Base-by-base conservation (phyloP, 768 basidiomycete species). In the Phanerochaete carnosa region DNA sequence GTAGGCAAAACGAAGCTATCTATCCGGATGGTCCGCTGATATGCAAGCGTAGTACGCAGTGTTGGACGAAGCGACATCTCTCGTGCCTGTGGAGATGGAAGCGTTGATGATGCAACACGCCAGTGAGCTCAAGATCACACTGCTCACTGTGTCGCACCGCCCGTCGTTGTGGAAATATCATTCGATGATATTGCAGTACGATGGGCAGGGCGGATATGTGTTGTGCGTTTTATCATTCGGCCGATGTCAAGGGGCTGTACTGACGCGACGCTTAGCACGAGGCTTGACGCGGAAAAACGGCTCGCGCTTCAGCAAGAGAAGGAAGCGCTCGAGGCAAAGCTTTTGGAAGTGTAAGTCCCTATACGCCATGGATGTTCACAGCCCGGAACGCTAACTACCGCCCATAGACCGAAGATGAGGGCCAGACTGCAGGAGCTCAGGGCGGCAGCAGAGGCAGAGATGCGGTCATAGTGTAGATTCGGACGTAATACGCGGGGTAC, bases 161-260 rank as follows among this genome's bases (percentile, higher is more conserved):
- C 92, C 95, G 23, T 94, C 92, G 29, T 72, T 98, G 62, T 98
- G 95, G 94, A 89, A 89, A 71, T 93, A 95, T 69, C 94, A 96
- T 70, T 82, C 88, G 8, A 86, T 89, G 69, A 93, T 96, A 59
- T 74, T 96, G 63, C 92, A 95, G 69, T 94, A 92, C 69, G 93
- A 98, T 67, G 96, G 96, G 7, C 89, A 92, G 73, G 96, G 96
- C 33, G 92, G 92, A 62, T 98, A 98, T 75, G 85, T 95, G 22
- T 99, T 98, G 94, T 94, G 67, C 62, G 92, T 82, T 8, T 52
- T 26, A 52, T 33, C 52, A 55, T 32, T 32, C 12, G 15, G 45
- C 43, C 49, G n/a, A 22, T 32, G 28, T 9, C 45, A 23, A 23
- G 26, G 22, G 37, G 28, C 52, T 11, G 52, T 35, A 28, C 23